Evolutionary conservation across 768 basidiomycete genomes (phyloP), one percentile per base, ranked within the genome.

Genomic region (Trametes punicea): DNA sequence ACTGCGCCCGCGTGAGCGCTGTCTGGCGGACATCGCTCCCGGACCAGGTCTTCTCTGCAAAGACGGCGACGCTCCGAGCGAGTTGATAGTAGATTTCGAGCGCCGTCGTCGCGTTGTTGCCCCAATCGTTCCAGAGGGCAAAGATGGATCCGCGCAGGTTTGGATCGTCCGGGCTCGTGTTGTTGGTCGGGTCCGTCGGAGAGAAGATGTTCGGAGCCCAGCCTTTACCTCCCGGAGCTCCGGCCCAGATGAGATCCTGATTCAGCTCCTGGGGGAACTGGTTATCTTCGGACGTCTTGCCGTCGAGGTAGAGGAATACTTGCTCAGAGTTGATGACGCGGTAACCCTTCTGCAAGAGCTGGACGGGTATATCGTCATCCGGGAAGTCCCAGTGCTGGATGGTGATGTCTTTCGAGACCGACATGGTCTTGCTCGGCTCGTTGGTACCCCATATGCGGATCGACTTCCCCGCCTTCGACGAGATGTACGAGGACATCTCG

Each of bases 401-500:
- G 6, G 76, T 78, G 25, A 78, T 69, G 54, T 73, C 67, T 47
- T 63, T 70, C 18, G 69, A 71, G 42, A 79, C 68, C 31, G 71
- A 67, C n/a, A 68, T 56, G 1, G 62, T 68, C 16, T 58, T 65
- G 51, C 71, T 73, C 15, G 75, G 72, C 64, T 76, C 75, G 61
- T 74, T 65, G 18, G 77, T 74, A 6, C 77, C 75, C 77, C 77
- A 79, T 2, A 69, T 66, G 26, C 77, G 75, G 34, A 77, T 74
- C 6, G 65, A 62, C 63, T 78, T 79, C 21, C 69, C 64, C 18
- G 62, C 54, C 10, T 45, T 49, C n/a, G 58, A 20, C 30, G 51
- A 9, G 31, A 79, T 72, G 64, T 71, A 75, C 10, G 61, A 55
- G 5, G 72, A 64, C 76, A 79, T 77, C 49, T 68, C 69, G 47